Base-by-base conservation (phyloP, 1,284 basidiomycete genomes). In the Trichosporon coremiiforme region DNA sequence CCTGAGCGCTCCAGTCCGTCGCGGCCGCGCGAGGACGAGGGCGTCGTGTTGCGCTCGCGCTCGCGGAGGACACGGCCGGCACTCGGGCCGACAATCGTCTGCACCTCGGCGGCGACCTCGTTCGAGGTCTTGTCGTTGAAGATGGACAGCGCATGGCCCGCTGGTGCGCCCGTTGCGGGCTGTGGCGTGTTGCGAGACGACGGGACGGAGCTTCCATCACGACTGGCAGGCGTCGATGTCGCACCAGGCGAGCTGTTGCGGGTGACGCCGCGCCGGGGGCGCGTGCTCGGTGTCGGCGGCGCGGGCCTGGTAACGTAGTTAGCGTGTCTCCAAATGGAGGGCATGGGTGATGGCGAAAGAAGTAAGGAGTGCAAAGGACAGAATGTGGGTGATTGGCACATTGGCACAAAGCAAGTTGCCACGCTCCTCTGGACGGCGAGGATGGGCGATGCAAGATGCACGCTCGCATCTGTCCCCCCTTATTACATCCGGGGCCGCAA, bases 1-100 rank as follows among this genome's bases (percentile, higher is more conserved):
- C 81, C 81, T 1, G 78, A 75, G 22, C 77, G 70, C n/a, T 78
- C 73, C 17, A 71, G 73, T 17, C 72, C 69, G 62, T 69, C 74
- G 57, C 70, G 71, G 12, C 68, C 71, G 20, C 77, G 70, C 15
- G 71, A 67, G 15, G 57, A 62, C 29, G 57, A 33, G 6, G 57
- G 57, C 31, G 57, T 62, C 57, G 57, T 33, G 57, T 62, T 62
- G 64, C 45, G 41, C 36, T 66, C 65, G 20, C 70, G 65, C 35
- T 71, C 70, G 31, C 72, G 72, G 25, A 65, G 36, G 1, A 35
- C 15, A 4, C 66, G 64, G 12, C 57, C 68, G 5, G 57, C 66
- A 8, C 66, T 64, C 12, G 72, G 66, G 6, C 72, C 72, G 17
- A 73, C 68, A 20, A 73, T 73, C 8, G 70, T 68, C 66, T 73